These are phyloP conservation scores for Mycena galericulata DNA, from an alignment of 768 basidiomycete genomes.

Conservation along the genomic window DNA sequence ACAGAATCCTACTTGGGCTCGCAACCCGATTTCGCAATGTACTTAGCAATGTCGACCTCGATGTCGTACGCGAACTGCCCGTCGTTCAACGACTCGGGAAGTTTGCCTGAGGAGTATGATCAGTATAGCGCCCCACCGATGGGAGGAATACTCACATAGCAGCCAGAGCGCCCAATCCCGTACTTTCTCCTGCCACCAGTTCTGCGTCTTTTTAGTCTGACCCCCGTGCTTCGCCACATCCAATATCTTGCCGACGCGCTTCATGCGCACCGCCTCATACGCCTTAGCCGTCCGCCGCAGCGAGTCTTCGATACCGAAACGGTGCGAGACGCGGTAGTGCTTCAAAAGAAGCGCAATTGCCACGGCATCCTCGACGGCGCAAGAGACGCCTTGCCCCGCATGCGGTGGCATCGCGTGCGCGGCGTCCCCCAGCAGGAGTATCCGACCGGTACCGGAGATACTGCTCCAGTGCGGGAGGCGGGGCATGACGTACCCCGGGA, in stretches of 20 bases:
- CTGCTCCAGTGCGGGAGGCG: slow-evolving; percentile 51
- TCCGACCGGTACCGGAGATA: slow-evolving; percentile 44
- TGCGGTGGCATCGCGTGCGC: slow-evolving; percentile 59
- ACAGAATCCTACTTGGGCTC: slow-evolving; percentile 15
- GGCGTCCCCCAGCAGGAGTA: slow-evolving; percentile 57
- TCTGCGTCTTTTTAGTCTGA: slow-evolving; percentile 46
- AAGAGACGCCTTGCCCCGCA: slow-evolving; percentile 55
- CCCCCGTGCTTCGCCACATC: slow-evolving; percentile 48
- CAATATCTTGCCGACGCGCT: slow-evolving; percentile 46
- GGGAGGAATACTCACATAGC: slow-evolving; percentile 41
- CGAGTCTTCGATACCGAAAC: slow-evolving; percentile 30
- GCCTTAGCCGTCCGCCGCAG: slow-evolving; percentile 41
- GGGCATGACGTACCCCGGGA: slow-evolving; percentile 52
- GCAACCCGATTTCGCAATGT: slow-evolving; percentile 34
- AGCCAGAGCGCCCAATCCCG: slow-evolving; percentile 49
- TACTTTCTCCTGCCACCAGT: slow-evolving; percentile 45
- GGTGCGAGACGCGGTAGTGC: slow-evolving; percentile 42
- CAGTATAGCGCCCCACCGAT: neutral
- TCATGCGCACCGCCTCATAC: slow-evolving; percentile 50
- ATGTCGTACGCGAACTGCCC: slow-evolving; percentile 43
- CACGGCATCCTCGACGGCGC: slow-evolving; percentile 55
- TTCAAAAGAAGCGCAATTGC: slow-evolving; percentile 50
- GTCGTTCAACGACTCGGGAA: slow-evolving; percentile 47
- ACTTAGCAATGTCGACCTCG: slow-evolving; percentile 40
- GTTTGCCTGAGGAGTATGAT: slow-evolving; percentile 36